phyloP scores from a whole-genome alignment of 441 rosid species.

The Populus hybrid region DNA sequence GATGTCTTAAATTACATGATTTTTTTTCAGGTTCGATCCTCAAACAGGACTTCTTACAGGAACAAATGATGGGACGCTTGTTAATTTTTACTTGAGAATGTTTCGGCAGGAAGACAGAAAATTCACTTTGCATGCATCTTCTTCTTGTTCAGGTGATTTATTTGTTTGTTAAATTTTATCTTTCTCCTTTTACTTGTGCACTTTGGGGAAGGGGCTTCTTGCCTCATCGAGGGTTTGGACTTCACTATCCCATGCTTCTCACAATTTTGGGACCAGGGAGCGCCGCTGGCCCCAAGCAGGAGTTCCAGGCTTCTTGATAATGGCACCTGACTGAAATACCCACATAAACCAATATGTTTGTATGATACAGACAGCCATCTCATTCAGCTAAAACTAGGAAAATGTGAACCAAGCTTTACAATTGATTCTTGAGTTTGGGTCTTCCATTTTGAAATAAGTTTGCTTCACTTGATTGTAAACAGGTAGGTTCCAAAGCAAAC shows the following conservation, averaged over 20 bases:
- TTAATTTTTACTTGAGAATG: conserved; percentile 70
- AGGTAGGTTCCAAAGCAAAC: neutral
- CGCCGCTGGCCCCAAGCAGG: neutral
- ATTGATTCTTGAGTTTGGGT: neutral
- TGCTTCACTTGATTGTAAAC: neutral
- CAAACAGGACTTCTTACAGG: conserved; percentile 78
- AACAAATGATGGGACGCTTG: conserved; percentile 82
- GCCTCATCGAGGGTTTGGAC: neutral
- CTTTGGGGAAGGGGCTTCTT: neutral
- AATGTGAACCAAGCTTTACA: neutral
- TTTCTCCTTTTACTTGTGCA: neutral
- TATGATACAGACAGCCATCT: neutral
- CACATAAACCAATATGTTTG: neutral
- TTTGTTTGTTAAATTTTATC: conserved; percentile 4
- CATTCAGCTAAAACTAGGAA: neutral
- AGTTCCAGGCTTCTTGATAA: neutral
- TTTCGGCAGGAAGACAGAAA: conserved; percentile 77
- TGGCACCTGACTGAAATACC: neutral
- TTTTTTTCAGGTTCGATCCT: conserved; percentile 69
- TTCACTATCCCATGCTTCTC: neutral
- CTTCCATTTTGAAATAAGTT: neutral
- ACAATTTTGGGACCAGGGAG: neutral
- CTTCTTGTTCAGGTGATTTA: conserved; percentile 77
- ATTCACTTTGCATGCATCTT: conserved; percentile 70
- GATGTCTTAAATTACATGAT: neutral